These are phyloP conservation scores for Paecilomyces variotii DNA, from an alignment of 2,329 filamentous ascomycete species.

Conservation along the genomic window DNA sequence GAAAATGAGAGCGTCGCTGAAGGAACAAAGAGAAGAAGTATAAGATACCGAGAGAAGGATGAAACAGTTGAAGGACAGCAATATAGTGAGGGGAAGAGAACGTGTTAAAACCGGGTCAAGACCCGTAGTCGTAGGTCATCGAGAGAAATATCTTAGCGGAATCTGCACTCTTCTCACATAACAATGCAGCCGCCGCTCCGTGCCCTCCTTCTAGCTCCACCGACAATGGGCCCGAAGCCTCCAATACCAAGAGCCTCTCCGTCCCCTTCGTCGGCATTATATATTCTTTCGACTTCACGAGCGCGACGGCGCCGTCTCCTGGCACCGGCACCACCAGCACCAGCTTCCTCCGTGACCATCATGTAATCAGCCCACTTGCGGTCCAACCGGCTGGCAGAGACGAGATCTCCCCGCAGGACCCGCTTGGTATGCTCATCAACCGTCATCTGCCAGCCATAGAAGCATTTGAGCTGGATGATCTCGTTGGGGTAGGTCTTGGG, in stretches of 20 bases:
- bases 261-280: slow-evolving; percentile 72
- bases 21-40: background rate
- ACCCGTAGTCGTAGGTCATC: background rate
- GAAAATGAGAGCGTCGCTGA: background rate
- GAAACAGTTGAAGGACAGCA: background rate
- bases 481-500: slow-evolving; percentile 56
- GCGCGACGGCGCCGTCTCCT: slow-evolving; percentile 67
- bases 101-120: background rate
- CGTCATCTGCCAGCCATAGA: slow-evolving; percentile 90
- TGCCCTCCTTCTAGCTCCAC: slow-evolving; percentile 48
- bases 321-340: slow-evolving; percentile 50
- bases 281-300: slow-evolving; percentile 70
- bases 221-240: slow-evolving; percentile 23
- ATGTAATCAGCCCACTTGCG: slow-evolving; percentile 91
- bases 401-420: slow-evolving; percentile 67
- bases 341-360: slow-evolving; percentile 82
- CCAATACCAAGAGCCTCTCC: slow-evolving; percentile 33
- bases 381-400: slow-evolving; percentile 69
- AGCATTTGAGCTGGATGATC: slow-evolving; percentile 82
- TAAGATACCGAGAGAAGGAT: background rate
- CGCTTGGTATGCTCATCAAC: slow-evolving; percentile 89
- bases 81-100: background rate
- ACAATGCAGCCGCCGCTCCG: slow-evolving; percentile 56
- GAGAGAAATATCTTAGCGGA: background rate
- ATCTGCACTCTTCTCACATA: slow-evolving; percentile 45